These are phyloP conservation scores for Gypsophila paniculata DNA, from an alignment of 179 eudicot genomes.

Conservation along the genomic window DNA sequence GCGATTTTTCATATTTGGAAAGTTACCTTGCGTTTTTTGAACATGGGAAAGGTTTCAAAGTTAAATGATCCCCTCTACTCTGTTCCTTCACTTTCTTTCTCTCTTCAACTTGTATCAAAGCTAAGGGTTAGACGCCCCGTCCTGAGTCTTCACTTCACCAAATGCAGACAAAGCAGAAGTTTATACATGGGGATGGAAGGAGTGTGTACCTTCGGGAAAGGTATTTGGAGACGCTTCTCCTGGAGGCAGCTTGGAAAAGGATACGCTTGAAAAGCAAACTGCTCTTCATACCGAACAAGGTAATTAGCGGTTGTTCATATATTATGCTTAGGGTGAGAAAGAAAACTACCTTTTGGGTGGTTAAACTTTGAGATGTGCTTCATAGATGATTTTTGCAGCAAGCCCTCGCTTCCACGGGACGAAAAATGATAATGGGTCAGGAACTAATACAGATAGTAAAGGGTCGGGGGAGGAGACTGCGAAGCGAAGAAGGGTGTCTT, in stretches of 20 bases:
- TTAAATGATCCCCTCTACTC: not conserved
- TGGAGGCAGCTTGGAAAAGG: constrained; percentile 51
- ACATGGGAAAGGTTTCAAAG: not conserved
- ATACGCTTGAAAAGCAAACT: constrained; percentile 41
- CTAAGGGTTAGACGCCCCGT: not conserved
- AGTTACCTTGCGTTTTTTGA: not conserved
- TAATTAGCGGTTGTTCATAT: constrained; percentile 25
- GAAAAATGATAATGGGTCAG: constrained; percentile 49
- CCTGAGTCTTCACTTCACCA: not conserved
- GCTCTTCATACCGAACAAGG: constrained; percentile 62
- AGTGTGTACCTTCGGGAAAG: constrained; percentile 92
- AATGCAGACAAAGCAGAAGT: constrained; percentile 67
- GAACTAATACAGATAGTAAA: constrained; percentile 39
- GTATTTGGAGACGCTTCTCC: constrained; percentile 59
- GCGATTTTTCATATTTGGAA: not conserved
- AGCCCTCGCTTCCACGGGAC: constrained; percentile 66
- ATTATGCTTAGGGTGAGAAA: constrained; percentile 5
- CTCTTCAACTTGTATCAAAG: not conserved
- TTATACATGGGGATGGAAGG: constrained; percentile 99
- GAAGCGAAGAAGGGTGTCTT: constrained; percentile 73
- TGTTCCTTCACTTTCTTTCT: not conserved
- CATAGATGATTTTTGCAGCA: constrained; percentile 45
- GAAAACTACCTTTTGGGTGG: constrained; percentile 14
- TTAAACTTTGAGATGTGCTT: constrained; percentile 29
- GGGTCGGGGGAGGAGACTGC: constrained; percentile 66